phyloP scores from a whole-genome alignment of 805 yeast genomes.

The Wickerhamomyces rabaulensis region DNA sequence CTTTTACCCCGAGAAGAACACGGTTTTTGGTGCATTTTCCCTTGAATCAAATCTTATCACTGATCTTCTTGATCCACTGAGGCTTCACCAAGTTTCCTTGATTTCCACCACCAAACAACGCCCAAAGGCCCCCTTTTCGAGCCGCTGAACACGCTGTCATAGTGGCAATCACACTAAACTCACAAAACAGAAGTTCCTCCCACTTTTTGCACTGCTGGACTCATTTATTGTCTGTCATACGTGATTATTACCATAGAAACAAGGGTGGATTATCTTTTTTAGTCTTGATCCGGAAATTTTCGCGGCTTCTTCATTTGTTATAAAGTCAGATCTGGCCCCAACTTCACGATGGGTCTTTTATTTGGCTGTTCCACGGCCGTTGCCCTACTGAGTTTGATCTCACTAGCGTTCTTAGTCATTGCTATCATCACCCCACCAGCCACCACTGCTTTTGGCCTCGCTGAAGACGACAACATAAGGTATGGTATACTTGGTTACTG shows the following conservation, averaged over 20 bases:
- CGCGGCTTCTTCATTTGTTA: neutral
- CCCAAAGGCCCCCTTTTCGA: neutral
- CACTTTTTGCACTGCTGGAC: neutral
- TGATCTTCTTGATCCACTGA: neutral
- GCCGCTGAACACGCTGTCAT: too few species aligned
- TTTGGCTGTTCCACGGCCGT: conserved; percentile 37
- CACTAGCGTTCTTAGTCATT: conserved; percentile 59
- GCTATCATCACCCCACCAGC: conserved; percentile 63
- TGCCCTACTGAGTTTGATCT: conserved; percentile 41
- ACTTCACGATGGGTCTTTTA: conserved; percentile 22
- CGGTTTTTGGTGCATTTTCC: neutral
- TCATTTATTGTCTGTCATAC: neutral
- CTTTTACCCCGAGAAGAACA: neutral
- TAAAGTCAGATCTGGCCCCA: neutral
- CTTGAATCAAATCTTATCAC: neutral
- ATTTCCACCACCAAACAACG: neutral
- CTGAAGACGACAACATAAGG: conserved; percentile 36
- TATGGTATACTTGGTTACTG: conserved; percentile 74
- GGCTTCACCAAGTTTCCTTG: neutral
- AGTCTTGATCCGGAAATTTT: neutral
- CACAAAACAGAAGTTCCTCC: neutral
- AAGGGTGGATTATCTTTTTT: neutral
- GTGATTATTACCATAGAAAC: neutral
- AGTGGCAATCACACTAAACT: neutral
- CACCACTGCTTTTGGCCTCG: conserved; percentile 41